Conservation (phyloP, 2,329 filamentous ascomycete genomes). For the Pyricularia sp. region DNA sequence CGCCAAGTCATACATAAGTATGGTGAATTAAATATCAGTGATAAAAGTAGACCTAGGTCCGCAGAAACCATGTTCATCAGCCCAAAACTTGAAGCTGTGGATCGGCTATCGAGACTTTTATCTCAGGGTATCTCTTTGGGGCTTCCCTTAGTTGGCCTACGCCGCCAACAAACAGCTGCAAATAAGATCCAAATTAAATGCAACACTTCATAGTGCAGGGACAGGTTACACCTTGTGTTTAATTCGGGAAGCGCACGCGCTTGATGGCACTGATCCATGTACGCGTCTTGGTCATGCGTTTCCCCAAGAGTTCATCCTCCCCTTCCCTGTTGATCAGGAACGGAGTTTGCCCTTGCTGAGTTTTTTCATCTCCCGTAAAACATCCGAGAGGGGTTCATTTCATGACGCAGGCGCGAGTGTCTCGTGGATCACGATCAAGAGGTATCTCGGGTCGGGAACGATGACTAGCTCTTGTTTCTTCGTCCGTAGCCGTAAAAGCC, state of each 20-base stretch:
- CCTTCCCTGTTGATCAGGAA: neutral
- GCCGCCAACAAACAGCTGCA: neutral
- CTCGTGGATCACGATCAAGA: conserved; percentile 73
- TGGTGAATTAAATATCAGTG: neutral
- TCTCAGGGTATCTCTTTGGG: conserved; percentile 2
- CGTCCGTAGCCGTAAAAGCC: conserved; percentile 66
- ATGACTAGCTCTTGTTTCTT: conserved; percentile 80
- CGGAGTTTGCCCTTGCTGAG: neutral
- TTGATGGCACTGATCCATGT: neutral
- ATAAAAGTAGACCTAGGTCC: neutral
- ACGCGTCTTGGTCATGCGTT: neutral
- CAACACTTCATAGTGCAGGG: neutral
- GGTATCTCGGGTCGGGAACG: conserved; percentile 69
- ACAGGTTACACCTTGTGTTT: neutral
- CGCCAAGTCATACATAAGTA: neutral
- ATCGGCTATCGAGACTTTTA: neutral
- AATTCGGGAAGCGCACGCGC: neutral
- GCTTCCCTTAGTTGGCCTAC: neutral
- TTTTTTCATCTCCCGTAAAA: neutral
- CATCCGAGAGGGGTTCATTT: conserved; percentile 21
- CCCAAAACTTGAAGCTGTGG: neutral
- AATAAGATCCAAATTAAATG: neutral
- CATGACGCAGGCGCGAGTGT: conserved; percentile 49
- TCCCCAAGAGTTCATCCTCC: neutral
- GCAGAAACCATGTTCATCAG: neutral